These are phyloP conservation scores for Huntiella bhutanensis DNA, from an alignment of 2,329 filamentous ascomycete species.

Conservation along the genomic window DNA sequence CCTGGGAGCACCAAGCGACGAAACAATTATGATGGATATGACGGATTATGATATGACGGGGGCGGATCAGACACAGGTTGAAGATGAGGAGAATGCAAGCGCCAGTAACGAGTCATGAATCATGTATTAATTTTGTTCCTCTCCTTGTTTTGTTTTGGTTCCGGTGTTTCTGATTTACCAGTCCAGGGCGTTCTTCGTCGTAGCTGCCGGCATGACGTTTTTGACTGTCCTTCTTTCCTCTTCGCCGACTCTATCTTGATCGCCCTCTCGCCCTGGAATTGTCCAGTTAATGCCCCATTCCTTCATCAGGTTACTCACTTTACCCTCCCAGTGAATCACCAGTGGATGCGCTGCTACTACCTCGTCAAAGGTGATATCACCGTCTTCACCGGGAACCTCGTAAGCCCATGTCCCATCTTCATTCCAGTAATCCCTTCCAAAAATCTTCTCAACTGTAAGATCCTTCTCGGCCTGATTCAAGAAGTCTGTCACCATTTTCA, in stretches of 20 bases:
- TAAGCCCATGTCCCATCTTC: constrained; percentile 55
- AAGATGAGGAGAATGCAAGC: too few species aligned
- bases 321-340: constrained; percentile 32
- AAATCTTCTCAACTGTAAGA: constrained; percentile 41
- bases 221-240: constrained; percentile 18
- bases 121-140: not conserved
- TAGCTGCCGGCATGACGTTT: constrained; percentile 1
- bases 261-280: constrained; percentile 9
- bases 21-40: not conserved
- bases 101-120: not conserved
- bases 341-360: constrained; percentile 51
- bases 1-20: not conserved
- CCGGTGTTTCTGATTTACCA: constrained; percentile 12
- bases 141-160: not conserved
- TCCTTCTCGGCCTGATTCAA: constrained; percentile 35
- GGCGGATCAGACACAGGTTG: too few species aligned
- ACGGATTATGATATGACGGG: too few species aligned
- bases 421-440: constrained; percentile 47
- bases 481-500: constrained; percentile 17
- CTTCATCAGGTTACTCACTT: constrained; percentile 4
- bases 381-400: constrained; percentile 23
- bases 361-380: constrained; percentile 33
- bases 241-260: constrained; percentile 17
- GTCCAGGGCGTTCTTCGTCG: constrained; percentile 13
- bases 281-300: constrained; percentile 9